Base-by-base conservation (phyloP, 331 rosid species). In the Cydonia oblonga region DNA sequence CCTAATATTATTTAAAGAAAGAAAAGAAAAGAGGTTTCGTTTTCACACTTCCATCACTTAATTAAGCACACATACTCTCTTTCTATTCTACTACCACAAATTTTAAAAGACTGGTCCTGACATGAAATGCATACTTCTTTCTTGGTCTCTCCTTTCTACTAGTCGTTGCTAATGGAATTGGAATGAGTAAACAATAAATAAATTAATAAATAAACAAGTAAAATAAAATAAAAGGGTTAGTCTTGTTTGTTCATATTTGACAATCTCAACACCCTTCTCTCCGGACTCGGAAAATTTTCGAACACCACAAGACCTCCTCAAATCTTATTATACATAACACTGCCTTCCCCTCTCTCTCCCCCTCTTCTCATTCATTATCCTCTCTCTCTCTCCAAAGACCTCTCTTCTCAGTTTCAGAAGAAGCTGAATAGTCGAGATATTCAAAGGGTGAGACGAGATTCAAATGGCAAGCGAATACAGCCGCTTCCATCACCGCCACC, bases 401-500 rank as follows among this genome's bases (percentile, higher is more conserved):
- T 16, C 52, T 15, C 51, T 44, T 40, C 11, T 40, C 62, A 20
- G 19, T 23, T 57, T 30, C 64, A 24, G 20, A 20, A 25, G 64
- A 59, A 25, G 29, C 64, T 24, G 6, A 24, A 59, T 6, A 49
- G 54, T n/a, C n/a, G n/a, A n/a, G n/a, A n/a, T n/a, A n/a, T n/a
- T n/a, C n/a, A n/a, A n/a, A n/a, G n/a, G n/a, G n/a, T n/a, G n/a
- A n/a, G n/a, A n/a, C n/a, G n/a, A n/a, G n/a, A n/a, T n/a, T 35
- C 46, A 14, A 40, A 40, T 40, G 46, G 81, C 76, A 0, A 71
- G 81, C 23, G 87, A 80, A 72, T 83, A 77, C 42, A 81, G 82
- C 44, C 81, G 85, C 4, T 76, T 82, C 51, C 68, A 77, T 54
- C 78, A 81, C 28, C 88, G 77, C 49, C 80, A 77, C 63, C 74